Evolutionary conservation across 257 asterid genomes (phyloP), one percentile per base, ranked within the genome.

Genomic region (Rhazya stricta): DNA sequence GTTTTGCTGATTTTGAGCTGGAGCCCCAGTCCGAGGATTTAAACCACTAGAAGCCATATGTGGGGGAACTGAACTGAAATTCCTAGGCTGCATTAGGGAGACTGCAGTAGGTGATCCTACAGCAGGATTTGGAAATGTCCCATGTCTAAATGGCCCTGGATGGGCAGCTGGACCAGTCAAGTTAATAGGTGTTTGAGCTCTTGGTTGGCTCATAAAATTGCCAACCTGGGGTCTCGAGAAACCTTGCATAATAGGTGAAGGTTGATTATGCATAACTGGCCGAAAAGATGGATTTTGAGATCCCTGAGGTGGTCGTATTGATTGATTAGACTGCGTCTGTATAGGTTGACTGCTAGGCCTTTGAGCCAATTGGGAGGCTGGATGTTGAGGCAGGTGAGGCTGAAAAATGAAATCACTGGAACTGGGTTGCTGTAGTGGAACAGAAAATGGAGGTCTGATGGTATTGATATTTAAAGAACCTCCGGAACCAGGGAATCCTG

Each of bases 371-470:
- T 80, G 93, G 51, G 88, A 61, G 62, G 81, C 79, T 43, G 87
- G 72, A 85, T 77, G 78, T 27, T 81, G 92, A 15, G 89, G 91
- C 71, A 84, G 84, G 72, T 81, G 95, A 60, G 96, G 96, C 82
- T 81, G 97, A 82, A 91, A 94, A 65, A 96, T 88, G 74, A 94
- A 94, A 85, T 91, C 96, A 72, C 80, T 73, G 25, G 90, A 83
- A 79, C 83, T 83, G 25, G 96, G 86, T 62, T 79, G 93, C 79
- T 78, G 97, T 30, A 90, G 94, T 72, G 84, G 84, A 73, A 77
- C 74, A 71, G 82, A 72, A 67, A 89, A 79, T 80, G 76, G 61
- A 73, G 91, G 85, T 69, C 70, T 74, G 27, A 50, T 30, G 58
- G 89, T 54, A 79, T 79, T 88, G 62, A 80, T 77, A 84, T 63